A percentile compares a stretch with the other conserved stretches of the same genome.
phyloP scores from a whole-genome alignment of 2,329 filamentous ascomycete genomes.

The Ophiostoma angusticollis region DNA sequence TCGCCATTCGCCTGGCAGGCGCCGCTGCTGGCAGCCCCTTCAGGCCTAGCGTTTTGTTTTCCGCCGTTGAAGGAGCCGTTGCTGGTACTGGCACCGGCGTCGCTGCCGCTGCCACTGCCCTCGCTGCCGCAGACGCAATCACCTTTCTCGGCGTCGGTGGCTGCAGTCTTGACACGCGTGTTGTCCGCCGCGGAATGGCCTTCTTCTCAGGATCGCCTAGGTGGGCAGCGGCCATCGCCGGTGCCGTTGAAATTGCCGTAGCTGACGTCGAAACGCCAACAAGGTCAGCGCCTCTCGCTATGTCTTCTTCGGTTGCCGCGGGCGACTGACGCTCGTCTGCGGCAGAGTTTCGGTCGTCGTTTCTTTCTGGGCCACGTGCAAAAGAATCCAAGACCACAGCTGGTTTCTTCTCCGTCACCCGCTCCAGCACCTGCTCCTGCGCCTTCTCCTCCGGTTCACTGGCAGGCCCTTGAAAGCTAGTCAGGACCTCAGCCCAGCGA shows the following conservation, averaged over 20 bases:
- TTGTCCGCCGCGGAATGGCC: conserved; percentile 9
- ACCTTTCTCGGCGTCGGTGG: conserved; percentile 13
- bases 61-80: neutral
- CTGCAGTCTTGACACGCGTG: conserved; percentile 11
- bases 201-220: conserved; percentile 5
- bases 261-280: too few species aligned
- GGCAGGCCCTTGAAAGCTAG: conserved; percentile 16
- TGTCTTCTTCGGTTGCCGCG: too few species aligned
- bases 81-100: neutral
- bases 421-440: too few species aligned
- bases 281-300: too few species aligned
- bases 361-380: too few species aligned
- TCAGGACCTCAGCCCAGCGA: conserved; percentile 22
- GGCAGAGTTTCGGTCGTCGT: too few species aligned
- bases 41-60: neutral
- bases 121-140: conserved; percentile 7
- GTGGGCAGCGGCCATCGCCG: neutral
- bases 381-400: too few species aligned
- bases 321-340: too few species aligned
- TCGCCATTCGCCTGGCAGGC: conserved; percentile 9
- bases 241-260: too few species aligned
- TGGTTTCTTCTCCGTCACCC: too few species aligned
- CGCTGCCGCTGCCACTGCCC: conserved; percentile 1
- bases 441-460: neutral
- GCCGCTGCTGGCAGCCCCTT: neutral